Conservation (phyloP, 192 early-diverging fungal genomes). For the Backusella parvicylindrica region DNA sequence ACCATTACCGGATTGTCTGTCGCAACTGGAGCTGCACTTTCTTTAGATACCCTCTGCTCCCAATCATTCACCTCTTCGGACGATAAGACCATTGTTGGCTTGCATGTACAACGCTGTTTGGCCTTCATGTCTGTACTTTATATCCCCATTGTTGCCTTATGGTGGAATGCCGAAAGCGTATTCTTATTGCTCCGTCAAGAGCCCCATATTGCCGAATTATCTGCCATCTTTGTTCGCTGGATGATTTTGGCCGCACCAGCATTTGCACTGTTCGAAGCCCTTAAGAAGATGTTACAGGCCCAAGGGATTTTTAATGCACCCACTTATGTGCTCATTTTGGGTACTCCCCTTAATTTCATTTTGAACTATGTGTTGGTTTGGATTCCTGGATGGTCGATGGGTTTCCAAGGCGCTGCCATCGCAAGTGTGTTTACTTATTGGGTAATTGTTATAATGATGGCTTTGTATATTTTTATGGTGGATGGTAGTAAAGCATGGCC, state of each 20-base stretch:
- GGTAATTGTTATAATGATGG: conserved; percentile 50
- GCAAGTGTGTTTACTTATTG: conserved; percentile 64
- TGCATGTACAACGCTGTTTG: conserved; percentile 77
- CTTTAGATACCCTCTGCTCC: conserved; percentile 74
- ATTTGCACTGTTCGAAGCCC: conserved; percentile 74
- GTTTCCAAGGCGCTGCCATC: conserved; percentile 68
- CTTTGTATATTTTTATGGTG: conserved; percentile 52
- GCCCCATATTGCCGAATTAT: conserved; percentile 56
- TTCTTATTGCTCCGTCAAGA: conserved; percentile 76
- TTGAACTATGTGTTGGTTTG: conserved; percentile 69
- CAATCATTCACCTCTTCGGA: conserved; percentile 65
- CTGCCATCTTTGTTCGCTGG: conserved; percentile 60
- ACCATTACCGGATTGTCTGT: conserved; percentile 66
- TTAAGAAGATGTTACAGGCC: conserved; percentile 83
- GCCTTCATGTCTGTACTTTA: conserved; percentile 66
- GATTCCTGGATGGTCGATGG: conserved; percentile 45
- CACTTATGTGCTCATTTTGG: conserved; percentile 61
- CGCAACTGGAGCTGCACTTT: conserved; percentile 60
- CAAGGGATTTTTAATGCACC: conserved; percentile 73
- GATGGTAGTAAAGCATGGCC: conserved; percentile 64
- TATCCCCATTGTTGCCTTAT: conserved; percentile 65
- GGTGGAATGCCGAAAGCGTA: conserved; percentile 65
- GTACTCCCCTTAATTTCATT: conserved; percentile 59
- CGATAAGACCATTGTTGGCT: conserved; percentile 59
- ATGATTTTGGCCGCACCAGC: conserved; percentile 71